phyloP scores from a whole-genome alignment of 805 yeast genomes.

The Sugiyamaella smithiae region DNA sequence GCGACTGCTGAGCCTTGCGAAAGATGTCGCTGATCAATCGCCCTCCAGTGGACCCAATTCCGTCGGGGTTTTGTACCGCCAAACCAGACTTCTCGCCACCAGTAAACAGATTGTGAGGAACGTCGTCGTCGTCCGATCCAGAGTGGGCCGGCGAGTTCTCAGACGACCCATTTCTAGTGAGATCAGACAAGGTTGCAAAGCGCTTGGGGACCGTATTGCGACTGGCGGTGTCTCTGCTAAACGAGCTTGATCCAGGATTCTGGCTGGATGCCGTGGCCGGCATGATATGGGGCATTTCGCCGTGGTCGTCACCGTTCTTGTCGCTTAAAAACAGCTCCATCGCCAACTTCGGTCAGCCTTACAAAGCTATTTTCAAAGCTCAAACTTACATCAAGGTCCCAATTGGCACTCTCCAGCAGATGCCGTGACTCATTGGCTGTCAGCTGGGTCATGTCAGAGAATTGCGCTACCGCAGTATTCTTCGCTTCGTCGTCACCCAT shows the following conservation, averaged over 20 bases:
- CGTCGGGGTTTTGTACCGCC: constrained; percentile 70
- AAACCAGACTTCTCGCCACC: constrained; percentile 72
- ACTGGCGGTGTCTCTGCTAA: neutral
- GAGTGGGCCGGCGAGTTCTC: constrained; percentile 35
- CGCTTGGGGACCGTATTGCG: constrained; percentile 15
- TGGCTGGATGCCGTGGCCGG: neutral
- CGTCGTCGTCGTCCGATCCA: constrained; percentile 34
- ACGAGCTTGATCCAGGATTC: neutral
- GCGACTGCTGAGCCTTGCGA: constrained; percentile 31
- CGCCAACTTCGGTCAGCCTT: constrained; percentile 8
- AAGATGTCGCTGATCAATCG: constrained; percentile 36
- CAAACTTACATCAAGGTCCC: constrained; percentile 31
- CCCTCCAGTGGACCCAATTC: constrained; percentile 18
- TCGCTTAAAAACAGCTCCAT: constrained; percentile 10
- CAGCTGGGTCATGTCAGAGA: constrained; percentile 39
- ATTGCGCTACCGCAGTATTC: constrained; percentile 27
- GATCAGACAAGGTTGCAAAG: constrained; percentile 33
- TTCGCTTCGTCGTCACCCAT: neutral
- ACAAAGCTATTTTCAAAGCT: neutral
- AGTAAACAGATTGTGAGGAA: constrained; percentile 45
- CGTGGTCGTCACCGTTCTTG: constrained; percentile 5
- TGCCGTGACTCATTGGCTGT: constrained; percentile 40
- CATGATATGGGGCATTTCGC: neutral
- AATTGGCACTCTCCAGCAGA: constrained; percentile 35
- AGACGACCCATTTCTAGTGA: constrained; percentile 25